Evolutionary conservation across 495 filamentous ascomycete genomes (phyloP).

Genomic region (Aspergillus cavernicola): DNA sequence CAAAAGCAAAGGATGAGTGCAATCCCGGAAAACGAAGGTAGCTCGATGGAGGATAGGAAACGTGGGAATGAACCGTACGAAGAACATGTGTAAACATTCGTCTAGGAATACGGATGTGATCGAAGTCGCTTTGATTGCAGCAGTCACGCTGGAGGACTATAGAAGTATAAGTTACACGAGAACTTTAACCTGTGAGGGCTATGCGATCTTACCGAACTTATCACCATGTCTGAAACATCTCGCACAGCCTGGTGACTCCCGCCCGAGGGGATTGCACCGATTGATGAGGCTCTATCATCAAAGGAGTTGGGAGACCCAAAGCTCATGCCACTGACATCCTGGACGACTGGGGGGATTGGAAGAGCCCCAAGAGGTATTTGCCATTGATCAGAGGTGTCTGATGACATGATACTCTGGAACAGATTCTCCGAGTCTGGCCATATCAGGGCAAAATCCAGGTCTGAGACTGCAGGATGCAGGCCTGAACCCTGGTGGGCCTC

Average conservation of each 20-base stretch:
- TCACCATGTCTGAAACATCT: constrained; percentile 47
- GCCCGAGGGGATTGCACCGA: constrained; percentile 39
- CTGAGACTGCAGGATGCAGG: constrained; percentile 27
- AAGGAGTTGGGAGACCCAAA: constrained; percentile 37
- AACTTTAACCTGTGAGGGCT: too few species aligned
- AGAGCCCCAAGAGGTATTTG: constrained; percentile 44
- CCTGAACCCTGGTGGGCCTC: constrained; percentile 16
- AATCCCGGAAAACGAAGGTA: constrained; percentile 49
- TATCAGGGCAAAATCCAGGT: constrained; percentile 43
- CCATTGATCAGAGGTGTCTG: constrained; percentile 42
- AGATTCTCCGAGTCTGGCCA: constrained; percentile 49
- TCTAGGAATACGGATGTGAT: constrained; percentile 48
- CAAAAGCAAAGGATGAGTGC: constrained; percentile 42
- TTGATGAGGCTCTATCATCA: constrained; percentile 35
- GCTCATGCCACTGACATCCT: constrained; percentile 31
- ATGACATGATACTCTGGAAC: constrained; percentile 45
- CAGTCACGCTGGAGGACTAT: constrained; percentile 44
- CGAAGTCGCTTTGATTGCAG: constrained; percentile 44
- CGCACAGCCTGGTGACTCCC: constrained; percentile 45
- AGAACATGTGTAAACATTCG: constrained; percentile 50
- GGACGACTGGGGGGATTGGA: constrained; percentile 36
- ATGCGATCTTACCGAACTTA: constrained; percentile 44
- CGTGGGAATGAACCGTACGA: constrained; percentile 46
- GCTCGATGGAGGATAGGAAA: constrained; percentile 47
- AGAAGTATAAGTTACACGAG: too few species aligned